These are phyloP conservation scores for Amaranthus cruentus DNA, from an alignment of 148 eudicot genomes.

Conservation along the genomic window DNA sequence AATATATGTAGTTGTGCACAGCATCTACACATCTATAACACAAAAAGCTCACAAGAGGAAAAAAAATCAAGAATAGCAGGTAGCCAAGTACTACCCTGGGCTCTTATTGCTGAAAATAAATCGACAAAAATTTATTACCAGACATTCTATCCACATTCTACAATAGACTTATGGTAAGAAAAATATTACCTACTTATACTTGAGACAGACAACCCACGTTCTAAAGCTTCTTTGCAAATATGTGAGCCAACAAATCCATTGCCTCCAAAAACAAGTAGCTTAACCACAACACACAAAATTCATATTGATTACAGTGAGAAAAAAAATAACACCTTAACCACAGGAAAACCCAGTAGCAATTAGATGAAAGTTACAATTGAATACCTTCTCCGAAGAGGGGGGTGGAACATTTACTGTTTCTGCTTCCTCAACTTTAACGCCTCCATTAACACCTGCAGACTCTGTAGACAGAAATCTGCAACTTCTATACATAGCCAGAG, in stretches of 20 bases:
- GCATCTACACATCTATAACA: background rate
- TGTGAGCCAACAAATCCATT: conserved; percentile 89
- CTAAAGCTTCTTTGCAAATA: conserved; percentile 66
- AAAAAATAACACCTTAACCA: background rate
- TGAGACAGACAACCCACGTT: conserved; percentile 58
- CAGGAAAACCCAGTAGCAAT: background rate
- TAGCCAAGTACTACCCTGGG: background rate
- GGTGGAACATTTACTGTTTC: conserved; percentile 60
- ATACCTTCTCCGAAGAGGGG: conserved; percentile 65
- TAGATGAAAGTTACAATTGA: conserved; percentile 1
- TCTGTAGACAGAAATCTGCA: conserved; percentile 49
- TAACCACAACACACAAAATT: conserved; percentile 13
- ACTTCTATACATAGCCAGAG: conserved; percentile 32
- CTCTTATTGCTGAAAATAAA: background rate
- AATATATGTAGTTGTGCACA: background rate
- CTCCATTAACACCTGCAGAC: conserved; percentile 36
- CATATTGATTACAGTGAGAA: background rate
- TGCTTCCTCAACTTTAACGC: conserved; percentile 60
- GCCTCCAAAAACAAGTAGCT: conserved; percentile 83
- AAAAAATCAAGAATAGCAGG: background rate
- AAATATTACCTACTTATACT: conserved; percentile 73
- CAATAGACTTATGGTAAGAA: background rate
- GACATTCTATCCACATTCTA: background rate
- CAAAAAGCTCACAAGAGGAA: background rate
- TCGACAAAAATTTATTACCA: background rate